Percentiles rank a stretch among this genome's conserved stretches.
Conservation (phyloP, 306 rosid species). For the Cucurbita ficifolia region DNA sequence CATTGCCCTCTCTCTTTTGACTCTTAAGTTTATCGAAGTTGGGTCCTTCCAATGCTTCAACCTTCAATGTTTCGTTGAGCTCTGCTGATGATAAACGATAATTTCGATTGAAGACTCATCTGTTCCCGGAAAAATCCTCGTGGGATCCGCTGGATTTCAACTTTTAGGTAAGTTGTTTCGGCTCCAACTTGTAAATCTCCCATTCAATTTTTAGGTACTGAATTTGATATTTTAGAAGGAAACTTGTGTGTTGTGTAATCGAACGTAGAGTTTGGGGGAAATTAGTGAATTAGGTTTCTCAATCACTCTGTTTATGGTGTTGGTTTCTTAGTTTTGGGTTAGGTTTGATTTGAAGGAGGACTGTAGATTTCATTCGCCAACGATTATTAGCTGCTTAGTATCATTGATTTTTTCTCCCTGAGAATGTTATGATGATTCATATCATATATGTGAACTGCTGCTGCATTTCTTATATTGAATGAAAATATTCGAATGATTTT, state of each 20-base stretch:
- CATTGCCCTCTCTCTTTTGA: neutral
- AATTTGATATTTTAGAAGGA: neutral
- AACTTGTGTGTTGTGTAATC: neutral
- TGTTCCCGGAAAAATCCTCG: neutral
- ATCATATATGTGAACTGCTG: neutral
- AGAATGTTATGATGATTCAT: neutral
- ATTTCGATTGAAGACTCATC: neutral
- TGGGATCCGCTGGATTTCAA: neutral
- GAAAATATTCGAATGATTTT: neutral
- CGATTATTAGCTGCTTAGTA: neutral
- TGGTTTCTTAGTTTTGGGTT: neutral
- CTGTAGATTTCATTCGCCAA: neutral
- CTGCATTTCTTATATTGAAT: constrained; percentile 11
- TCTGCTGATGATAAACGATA: neutral
- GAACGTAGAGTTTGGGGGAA: neutral
- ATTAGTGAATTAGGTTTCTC: neutral
- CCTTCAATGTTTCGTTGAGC: neutral
- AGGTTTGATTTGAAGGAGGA: neutral
- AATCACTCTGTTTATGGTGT: neutral
- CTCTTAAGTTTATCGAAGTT: neutral
- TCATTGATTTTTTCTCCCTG: neutral
- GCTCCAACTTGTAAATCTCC: neutral
- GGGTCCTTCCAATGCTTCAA: neutral
- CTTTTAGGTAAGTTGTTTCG: neutral
- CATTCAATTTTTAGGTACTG: neutral